A percentile compares a stretch with the other conserved stretches of the same genome.
Evolutionary conservation across 2,329 filamentous ascomycete species (phyloP).

Genomic region (Bipolaris oryzae): DNA sequence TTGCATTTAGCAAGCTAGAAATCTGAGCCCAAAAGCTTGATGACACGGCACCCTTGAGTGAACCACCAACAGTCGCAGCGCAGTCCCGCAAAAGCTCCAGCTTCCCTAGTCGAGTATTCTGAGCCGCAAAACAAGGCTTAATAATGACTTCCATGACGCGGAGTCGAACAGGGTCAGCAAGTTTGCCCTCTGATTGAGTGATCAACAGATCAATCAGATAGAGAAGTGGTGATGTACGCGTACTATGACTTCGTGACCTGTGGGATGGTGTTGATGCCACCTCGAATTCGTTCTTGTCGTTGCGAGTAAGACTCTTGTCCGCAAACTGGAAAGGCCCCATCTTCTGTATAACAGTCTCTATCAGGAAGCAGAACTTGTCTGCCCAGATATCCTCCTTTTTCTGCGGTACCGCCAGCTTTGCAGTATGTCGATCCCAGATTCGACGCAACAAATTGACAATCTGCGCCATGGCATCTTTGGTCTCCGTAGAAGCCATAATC

Average conservation of each 20-base stretch:
- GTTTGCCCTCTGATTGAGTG: conserved; percentile 46
- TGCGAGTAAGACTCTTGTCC: conserved; percentile 57
- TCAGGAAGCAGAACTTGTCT: conserved; percentile 58
- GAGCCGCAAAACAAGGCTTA: conserved; percentile 61
- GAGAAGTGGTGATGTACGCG: conserved; percentile 65
- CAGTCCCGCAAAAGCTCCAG: conserved; percentile 50
- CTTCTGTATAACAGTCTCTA: conserved; percentile 57
- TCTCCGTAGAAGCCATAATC: conserved; percentile 84
- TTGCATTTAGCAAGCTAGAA: conserved; percentile 26
- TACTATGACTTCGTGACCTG: conserved; percentile 55
- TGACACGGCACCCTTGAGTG: conserved; percentile 27
- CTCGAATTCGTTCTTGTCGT: conserved; percentile 65
- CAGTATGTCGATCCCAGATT: conserved; percentile 67
- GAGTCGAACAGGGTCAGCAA: conserved; percentile 48
- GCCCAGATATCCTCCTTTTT: conserved; percentile 53
- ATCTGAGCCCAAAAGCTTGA: conserved; percentile 40
- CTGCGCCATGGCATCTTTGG: conserved; percentile 76
- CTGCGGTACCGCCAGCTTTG: conserved; percentile 40
- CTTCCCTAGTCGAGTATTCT: conserved; percentile 44
- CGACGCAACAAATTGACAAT: conserved; percentile 72
- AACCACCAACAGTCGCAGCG: conserved; percentile 27
- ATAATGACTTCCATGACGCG: conserved; percentile 57
- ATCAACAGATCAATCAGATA: conserved; percentile 69
- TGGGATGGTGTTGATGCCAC: conserved; percentile 71
- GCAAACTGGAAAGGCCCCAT: conserved; percentile 59